Base-by-base conservation (phyloP, 352 stramenopile species). In the Globisporangium takayamanum region DNA sequence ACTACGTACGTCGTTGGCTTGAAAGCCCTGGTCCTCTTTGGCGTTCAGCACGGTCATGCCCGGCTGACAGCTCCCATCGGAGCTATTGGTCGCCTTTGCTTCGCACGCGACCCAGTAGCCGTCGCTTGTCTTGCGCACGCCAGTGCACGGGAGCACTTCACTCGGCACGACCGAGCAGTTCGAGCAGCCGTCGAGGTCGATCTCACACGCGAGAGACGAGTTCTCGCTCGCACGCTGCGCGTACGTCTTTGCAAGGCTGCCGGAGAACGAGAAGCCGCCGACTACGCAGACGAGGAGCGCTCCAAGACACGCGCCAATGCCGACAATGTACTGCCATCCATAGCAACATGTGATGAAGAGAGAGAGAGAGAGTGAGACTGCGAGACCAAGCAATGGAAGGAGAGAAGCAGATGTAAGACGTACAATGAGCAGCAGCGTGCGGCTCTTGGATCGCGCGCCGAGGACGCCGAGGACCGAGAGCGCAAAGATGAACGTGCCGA, bases 371-470 rank as follows among this genome's bases (percentile, higher is more conserved):
- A 22, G 15, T 16, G 11, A 33, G 16, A 44, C 22, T 22, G 22
- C 22, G 7, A 41, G 39, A 42, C 22, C 30, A 36, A 4, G 30
- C 30, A 36, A 36, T 12, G 12, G 15, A 20, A 18, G 22, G n/a
- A 57, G 2, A 0, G 28, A 14, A 1, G 7, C 33, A 39, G 33
- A 2, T 0, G 20, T 26, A 47, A 15, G 6, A 71, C 82, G 55
- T 85, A 94, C 84, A 48, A 90, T 76, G 7, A 94, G 71, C 4
- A 94, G 71, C 45, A 94, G 59, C 15, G 78, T 76, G 57, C 84
- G 70, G 53, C 79, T 92, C 69, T 92, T 94, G 61, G 82, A 64
- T 26, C 75, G 72, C 2, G 82, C 73, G 30, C 78, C 82, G 57
- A 92, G 74, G 56, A 89, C 68, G 6, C 84, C 84, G 53, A 92